Evolutionary conservation across 768 basidiomycete genomes (phyloP), one percentile per base, ranked within the genome.

Genomic region (Lactarius deliciosus): DNA sequence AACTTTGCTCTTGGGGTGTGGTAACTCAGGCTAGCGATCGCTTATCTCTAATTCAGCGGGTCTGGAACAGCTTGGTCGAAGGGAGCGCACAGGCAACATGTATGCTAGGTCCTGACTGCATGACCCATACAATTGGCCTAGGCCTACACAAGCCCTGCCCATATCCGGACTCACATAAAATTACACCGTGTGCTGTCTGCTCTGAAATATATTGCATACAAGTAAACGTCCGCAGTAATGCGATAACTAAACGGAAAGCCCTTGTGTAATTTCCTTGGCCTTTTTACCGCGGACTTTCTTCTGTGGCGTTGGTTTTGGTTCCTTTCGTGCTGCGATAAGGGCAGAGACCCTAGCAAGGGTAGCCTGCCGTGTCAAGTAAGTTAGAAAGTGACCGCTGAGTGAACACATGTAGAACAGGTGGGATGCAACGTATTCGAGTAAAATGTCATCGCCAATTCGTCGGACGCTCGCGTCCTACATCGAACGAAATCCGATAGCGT

Each of bases 201-300:
- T 57, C 18, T 16, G 38, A 43, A 56, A 62, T 30, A 57, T 10
- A 36, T 63, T 30, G 43, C 34, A 58, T 54, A 59, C 47, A 69
- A 40, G 36, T 28, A 34, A 30, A 45, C n/a, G 18, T 13, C 57
- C 28, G n/a, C 40, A 56, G 57, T 36, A 30, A 45, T 59, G 18
- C 22, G 59, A 28, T 3, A 64, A 20, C 28, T 45, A 55, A 55
- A 22, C 20, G 25, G 32, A 53, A 66, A 28, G 55, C 20, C 28
- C 60, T 63, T 20, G 60, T 32, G 36, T 43, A 20, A 36, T 6
- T 28, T 9, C 32, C 59, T 64, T 69, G 8, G 80, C 81, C 79
- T 90, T 91, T 82, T 86, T 88, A 64, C 91, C 90, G 73, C 91
- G 82, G 68, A 79, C 68, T 80, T 91, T 92, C 83, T 85, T 91